Evolutionary conservation across 2,329 filamentous ascomycete species (phyloP).

Genomic region (Pleurostoma richardsiae): DNA sequence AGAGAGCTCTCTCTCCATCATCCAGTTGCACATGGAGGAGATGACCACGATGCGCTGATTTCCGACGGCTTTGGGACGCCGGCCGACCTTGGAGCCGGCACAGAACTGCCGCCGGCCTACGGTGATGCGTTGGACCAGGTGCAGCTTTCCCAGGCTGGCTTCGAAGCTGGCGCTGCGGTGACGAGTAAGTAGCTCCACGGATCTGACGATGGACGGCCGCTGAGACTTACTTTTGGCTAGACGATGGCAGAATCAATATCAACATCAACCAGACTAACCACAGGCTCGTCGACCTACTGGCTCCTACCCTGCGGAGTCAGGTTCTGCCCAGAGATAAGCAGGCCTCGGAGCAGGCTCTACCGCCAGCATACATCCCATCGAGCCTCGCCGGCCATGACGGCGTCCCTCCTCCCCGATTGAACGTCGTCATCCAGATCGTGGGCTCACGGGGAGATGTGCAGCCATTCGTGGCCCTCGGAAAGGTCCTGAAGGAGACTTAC

Average conservation of each 20-base stretch:
- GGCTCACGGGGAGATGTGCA: conserved; percentile 73
- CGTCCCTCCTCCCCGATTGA: conserved; percentile 52
- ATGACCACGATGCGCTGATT: conserved; percentile 23
- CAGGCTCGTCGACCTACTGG: conserved; percentile 61
- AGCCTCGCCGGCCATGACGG: conserved; percentile 60
- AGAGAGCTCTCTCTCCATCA: too few species aligned
- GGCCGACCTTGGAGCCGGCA: conserved; percentile 28
- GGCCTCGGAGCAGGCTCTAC: conserved; percentile 36
- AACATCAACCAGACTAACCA: conserved; percentile 68
- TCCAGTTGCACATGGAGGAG: background rate
- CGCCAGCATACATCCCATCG: conserved; percentile 68
- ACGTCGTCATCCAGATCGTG: conserved; percentile 71
- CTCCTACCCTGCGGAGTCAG: conserved; percentile 57
- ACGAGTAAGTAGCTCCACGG: conserved; percentile 39
- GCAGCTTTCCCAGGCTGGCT: conserved; percentile 56
- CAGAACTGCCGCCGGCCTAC: conserved; percentile 51
- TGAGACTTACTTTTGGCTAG: conserved; percentile 27
- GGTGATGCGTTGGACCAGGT: conserved; percentile 52
- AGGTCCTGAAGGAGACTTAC: conserved; percentile 57
- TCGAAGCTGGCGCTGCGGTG: conserved; percentile 56
- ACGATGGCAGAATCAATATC: conserved; percentile 75
- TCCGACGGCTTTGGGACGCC: conserved; percentile 34
- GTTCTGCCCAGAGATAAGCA: conserved; percentile 43
- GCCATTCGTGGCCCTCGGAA: conserved; percentile 67
- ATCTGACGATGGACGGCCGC: background rate